Percentiles rank a stretch among this genome's conserved stretches.
Conservation (phyloP, 176 grass and related monocot species). For the Aegilops bicornis region DNA sequence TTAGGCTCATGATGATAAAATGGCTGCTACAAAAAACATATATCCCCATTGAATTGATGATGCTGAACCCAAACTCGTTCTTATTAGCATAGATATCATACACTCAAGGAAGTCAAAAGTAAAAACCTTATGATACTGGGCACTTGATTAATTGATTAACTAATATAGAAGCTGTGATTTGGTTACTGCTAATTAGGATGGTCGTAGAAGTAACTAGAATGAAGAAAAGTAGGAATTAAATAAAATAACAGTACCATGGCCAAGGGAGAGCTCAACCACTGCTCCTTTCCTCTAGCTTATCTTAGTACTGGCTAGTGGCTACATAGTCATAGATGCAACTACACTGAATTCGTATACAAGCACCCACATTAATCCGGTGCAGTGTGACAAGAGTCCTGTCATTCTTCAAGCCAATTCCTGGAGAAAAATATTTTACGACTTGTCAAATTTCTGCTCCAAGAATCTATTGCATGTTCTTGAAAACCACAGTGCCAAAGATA, state of each 20-base stretch:
- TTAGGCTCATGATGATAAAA: not conserved
- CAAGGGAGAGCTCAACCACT: constrained; percentile 31
- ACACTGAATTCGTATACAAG: constrained; percentile 1
- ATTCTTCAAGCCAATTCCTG: constrained; percentile 35
- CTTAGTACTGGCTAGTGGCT: constrained; percentile 3
- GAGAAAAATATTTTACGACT: not conserved
- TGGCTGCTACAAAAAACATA: not conserved
- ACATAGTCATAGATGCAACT: constrained; percentile 14
- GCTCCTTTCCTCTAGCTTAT: constrained; percentile 29
- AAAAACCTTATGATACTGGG: not conserved
- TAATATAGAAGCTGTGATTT: constrained; percentile 33
- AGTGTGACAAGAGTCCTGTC: not conserved
- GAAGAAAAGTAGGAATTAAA: constrained; percentile 32
- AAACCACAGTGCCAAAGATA: constrained; percentile 13
- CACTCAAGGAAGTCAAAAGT: constrained; percentile 26
- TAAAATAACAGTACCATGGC: constrained; percentile 22
- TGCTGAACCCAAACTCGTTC: constrained; percentile 26
- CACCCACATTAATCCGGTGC: constrained; percentile 1
- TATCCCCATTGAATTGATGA: not conserved
- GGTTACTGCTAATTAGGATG: constrained; percentile 24
- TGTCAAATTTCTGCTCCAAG: not conserved
- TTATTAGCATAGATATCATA: constrained; percentile 16
- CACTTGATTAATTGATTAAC: constrained; percentile 21
- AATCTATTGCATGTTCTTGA: not conserved
- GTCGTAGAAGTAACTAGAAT: constrained; percentile 32